A percentile compares a stretch with the other conserved stretches of the same genome.
These are phyloP conservation scores for Suillus sp. DNA, from an alignment of 768 basidiomycete species.

Conservation along the genomic window DNA sequence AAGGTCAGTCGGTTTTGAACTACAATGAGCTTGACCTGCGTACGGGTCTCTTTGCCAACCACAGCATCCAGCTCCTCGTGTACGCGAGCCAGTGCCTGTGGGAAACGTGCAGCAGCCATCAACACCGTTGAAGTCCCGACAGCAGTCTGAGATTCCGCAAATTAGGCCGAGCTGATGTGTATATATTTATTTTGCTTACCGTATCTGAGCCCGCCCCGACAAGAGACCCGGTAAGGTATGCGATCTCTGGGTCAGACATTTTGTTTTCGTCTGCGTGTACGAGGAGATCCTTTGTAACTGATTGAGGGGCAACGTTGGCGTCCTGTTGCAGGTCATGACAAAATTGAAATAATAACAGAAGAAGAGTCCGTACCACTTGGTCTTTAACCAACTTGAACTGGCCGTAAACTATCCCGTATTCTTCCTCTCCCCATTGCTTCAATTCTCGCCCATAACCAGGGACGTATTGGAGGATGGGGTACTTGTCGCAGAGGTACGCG, in stretches of 20 bases:
- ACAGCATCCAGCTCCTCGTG: slow-evolving; percentile 41
- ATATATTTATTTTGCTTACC: slow-evolving; percentile 19
- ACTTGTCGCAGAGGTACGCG: slow-evolving; percentile 37
- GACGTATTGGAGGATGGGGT: slow-evolving; percentile 45
- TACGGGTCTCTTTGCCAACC: slow-evolving; percentile 38
- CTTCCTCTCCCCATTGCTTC: slow-evolving; percentile 53
- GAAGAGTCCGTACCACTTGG: slow-evolving; percentile 39
- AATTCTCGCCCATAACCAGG: slow-evolving; percentile 64
- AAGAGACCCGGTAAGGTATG: slow-evolving; percentile 62
- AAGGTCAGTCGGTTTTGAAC: not conserved
- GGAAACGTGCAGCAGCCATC: slow-evolving; percentile 41
- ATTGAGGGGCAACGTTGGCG: slow-evolving; percentile 17
- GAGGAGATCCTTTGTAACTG: slow-evolving; percentile 57
- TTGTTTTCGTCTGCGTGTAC: slow-evolving; percentile 47
- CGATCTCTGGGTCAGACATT: slow-evolving; percentile 52
- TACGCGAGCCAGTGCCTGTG: slow-evolving; percentile 35
- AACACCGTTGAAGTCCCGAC: slow-evolving; percentile 32
- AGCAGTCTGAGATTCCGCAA: slow-evolving; percentile 21
- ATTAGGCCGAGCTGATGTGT: not conserved
- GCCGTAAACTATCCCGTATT: slow-evolving; percentile 49
- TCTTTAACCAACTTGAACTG: slow-evolving; percentile 47
- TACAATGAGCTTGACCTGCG: slow-evolving; percentile 3
- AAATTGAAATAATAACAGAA: slow-evolving; percentile 29
- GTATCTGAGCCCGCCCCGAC: slow-evolving; percentile 68
- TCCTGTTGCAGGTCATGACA: slow-evolving; percentile 12